These are phyloP conservation scores for Leishmania gerbilli DNA, from an alignment of 208 protist species.

Conservation along the genomic window DNA sequence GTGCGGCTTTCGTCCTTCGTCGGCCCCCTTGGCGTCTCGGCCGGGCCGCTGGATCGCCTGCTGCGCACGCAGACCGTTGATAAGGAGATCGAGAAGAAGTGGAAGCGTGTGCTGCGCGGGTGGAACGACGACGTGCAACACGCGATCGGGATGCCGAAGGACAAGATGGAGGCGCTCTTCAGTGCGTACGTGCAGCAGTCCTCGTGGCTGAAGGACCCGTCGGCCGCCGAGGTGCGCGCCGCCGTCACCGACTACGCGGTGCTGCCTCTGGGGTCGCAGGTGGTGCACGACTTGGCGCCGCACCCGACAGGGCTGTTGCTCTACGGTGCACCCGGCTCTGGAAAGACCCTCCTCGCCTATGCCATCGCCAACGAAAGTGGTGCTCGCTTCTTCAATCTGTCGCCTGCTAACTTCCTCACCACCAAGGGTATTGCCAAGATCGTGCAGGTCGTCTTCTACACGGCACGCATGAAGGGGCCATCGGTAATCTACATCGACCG, in stretches of 20 bases:
- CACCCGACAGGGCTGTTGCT: constrained; percentile 72
- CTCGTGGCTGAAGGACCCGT: constrained; percentile 75
- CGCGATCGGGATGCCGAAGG: constrained; percentile 76
- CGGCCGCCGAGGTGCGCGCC: constrained; percentile 77
- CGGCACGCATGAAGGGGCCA: constrained; percentile 86
- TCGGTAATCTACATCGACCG: constrained; percentile 95
- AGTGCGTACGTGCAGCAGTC: constrained; percentile 59
- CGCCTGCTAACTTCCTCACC: constrained; percentile 78
- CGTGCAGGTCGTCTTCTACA: constrained; percentile 90
- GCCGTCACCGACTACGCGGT: constrained; percentile 81
- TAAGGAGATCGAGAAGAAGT: constrained; percentile 89
- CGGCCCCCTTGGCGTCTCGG: constrained; percentile 65
- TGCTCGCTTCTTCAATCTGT: constrained; percentile 93
- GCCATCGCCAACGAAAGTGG: constrained; percentile 87
- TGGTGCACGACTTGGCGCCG: constrained; percentile 87
- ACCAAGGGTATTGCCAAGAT: constrained; percentile 74
- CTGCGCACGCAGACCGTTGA: constrained; percentile 46
- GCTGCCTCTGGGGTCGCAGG: constrained; percentile 90
- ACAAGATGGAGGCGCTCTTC: constrained; percentile 79
- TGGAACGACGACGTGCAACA: constrained; percentile 80
- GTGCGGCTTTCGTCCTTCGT: constrained; percentile 69
- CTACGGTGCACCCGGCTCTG: constrained; percentile 85
- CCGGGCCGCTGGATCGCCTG: constrained; percentile 46
- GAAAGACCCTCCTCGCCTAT: constrained; percentile 91
- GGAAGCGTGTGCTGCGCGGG: constrained; percentile 76